A percentile compares a stretch with the other conserved stretches of the same genome.
phyloP scores from a whole-genome alignment of 805 yeast genomes.

The Candida ipomoeae region DNA sequence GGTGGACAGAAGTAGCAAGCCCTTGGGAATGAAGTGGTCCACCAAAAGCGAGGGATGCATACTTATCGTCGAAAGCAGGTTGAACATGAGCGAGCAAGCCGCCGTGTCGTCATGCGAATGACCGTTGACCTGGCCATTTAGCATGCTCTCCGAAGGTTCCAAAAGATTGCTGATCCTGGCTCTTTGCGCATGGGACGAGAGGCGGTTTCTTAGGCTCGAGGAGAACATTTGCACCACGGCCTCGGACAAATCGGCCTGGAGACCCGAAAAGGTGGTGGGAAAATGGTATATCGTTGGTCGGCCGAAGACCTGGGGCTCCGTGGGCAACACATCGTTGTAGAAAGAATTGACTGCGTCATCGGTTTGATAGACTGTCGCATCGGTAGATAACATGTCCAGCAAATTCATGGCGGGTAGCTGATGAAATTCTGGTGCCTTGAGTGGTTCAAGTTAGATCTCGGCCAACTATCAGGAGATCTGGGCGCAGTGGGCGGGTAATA shows the following conservation, averaged over 20 bases:
- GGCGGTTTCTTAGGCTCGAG: constrained; percentile 23
- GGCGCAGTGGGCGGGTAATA: not conserved
- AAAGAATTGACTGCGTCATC: constrained; percentile 7
- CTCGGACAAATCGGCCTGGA: constrained; percentile 35
- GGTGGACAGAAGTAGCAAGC: constrained; percentile 60
- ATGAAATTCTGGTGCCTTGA: not conserved
- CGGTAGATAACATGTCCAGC: constrained; percentile 37
- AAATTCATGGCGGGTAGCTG: constrained; percentile 28
- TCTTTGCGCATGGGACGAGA: constrained; percentile 21
- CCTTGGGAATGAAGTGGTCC: constrained; percentile 73
- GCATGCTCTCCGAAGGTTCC: constrained; percentile 17
- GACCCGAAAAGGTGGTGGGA: constrained; percentile 31
- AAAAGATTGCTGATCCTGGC: constrained; percentile 38
- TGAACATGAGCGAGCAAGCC: constrained; percentile 36
- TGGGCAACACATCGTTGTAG: not conserved
- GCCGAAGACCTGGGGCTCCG: not conserved
- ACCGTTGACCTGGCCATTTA: not conserved
- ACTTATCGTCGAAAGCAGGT: constrained; percentile 46
- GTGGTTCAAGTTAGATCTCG: not conserved
- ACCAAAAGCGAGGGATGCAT: constrained; percentile 71
- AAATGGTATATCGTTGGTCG: constrained; percentile 25
- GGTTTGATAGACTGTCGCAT: constrained; percentile 12
- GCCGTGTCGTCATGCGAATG: not conserved
- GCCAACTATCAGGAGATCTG: not conserved
- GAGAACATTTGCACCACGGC: constrained; percentile 29